Base-by-base conservation (phyloP, 2,329 filamentous ascomycete genomes). In the Botrytis cinerea region DNA sequence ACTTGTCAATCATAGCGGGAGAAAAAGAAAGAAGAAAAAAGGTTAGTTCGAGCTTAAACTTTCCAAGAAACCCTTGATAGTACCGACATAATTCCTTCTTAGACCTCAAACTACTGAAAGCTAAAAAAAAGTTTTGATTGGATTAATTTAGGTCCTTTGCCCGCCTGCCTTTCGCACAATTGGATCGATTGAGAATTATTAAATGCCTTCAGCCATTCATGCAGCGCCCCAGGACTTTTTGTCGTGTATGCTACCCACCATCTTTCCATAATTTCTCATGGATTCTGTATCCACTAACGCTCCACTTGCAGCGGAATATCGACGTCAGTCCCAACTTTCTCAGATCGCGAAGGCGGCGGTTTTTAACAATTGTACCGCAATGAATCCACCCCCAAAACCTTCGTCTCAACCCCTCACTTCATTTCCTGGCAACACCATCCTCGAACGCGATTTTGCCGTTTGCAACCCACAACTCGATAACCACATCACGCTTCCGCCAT, bases 181-280 rank as follows among this genome's bases (percentile, higher is more conserved):
- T 67, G 61, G 48, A 67, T 25, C 46, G 46, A 28, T 45, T 1
- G 18, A 35, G 35, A 45, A 57, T 40, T 48, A 35, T 46, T 43
- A 72, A 72, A 73, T 73, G 71, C 71, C 71, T 70, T 73, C 71
- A 38, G 71, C 71, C 64, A 70, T 73, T 73, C 64, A 61, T 70
- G 71, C 66, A 61, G 66, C 61, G 43, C 22, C 28, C 45, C 57
- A 62, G 35, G 71, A 70, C 64, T 46, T 57, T 43, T 64, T 69
- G 59, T n/a, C 64, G 62, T 72, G 71, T 73, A 73, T 40, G 71
- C 22, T 57, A 70, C 14, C 71, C 64, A 73, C 71, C n/a, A 5
- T 54, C 43, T 43, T 70, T 20, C 51, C 48, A 57, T 35, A 63
- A 35, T 48, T 54, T 43, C 22, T 57, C 46, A 73, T 32, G 43